A percentile compares a stretch with the other conserved stretches of the same genome.
phyloP scores from a whole-genome alignment of 495 filamentous ascomycete species.

The Aspergillus diversus region DNA sequence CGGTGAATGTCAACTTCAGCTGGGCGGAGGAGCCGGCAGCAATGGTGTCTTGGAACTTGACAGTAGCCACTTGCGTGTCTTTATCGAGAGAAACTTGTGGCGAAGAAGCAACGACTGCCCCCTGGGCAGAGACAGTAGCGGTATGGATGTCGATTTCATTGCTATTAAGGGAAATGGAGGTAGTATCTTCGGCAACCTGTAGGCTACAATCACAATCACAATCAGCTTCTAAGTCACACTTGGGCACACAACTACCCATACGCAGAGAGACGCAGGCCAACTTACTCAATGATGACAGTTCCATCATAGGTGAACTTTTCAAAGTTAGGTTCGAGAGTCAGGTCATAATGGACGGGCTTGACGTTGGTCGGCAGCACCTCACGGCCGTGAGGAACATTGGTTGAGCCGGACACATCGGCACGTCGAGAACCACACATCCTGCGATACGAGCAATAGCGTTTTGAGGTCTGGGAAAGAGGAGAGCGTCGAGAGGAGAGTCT shows the following conservation, averaged over 20 bases:
- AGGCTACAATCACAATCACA: conserved; percentile 49
- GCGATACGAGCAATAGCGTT: conserved; percentile 54
- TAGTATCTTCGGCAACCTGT: conserved; percentile 83
- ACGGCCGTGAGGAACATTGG: conserved; percentile 57
- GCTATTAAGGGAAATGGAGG: conserved; percentile 84
- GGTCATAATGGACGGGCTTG: conserved; percentile 66
- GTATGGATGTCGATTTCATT: conserved; percentile 83
- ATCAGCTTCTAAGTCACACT: no score
- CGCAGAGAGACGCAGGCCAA: conserved; percentile 1
- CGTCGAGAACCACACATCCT: conserved; percentile 53
- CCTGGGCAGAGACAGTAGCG: conserved; percentile 60
- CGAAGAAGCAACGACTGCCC: conserved; percentile 52
- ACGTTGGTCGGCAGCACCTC: conserved; percentile 71
- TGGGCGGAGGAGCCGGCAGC: conserved; percentile 61
- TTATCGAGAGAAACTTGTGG: conserved; percentile 59
- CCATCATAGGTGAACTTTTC: conserved; percentile 66
- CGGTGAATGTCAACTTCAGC: conserved; percentile 63
- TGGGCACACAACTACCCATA: no score
- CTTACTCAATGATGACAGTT: conserved; percentile 66
- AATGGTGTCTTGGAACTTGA: conserved; percentile 62
- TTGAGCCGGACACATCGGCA: conserved; percentile 47
- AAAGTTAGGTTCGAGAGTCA: conserved; percentile 70
- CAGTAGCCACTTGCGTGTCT: conserved; percentile 61
- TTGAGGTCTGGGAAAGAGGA: conserved; percentile 42
- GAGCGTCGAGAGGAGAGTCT: conserved; percentile 23